phyloP scores from a whole-genome alignment of 2,329 filamentous ascomycete species.

The Herpotrichia juniperi region DNA sequence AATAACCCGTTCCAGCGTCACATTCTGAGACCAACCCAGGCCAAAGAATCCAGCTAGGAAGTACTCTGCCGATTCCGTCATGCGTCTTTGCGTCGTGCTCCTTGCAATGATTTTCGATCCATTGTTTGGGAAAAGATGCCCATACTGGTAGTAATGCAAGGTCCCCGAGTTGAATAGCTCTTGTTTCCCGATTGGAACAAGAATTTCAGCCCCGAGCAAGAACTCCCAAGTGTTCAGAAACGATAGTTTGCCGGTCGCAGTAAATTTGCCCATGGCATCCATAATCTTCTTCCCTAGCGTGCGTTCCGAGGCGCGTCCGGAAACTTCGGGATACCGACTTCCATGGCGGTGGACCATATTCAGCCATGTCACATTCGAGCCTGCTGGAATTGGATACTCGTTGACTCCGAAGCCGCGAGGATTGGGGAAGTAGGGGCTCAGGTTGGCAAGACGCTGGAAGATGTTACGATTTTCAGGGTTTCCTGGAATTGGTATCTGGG shows the following conservation, averaged over 20 bases:
- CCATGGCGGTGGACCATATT: slow-evolving; percentile 78
- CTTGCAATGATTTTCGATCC: slow-evolving; percentile 74
- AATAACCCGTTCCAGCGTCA: slow-evolving; percentile 74
- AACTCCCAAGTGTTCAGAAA: slow-evolving; percentile 76
- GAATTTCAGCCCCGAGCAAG: slow-evolving; percentile 71
- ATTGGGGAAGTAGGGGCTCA: slow-evolving; percentile 73
- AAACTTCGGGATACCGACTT: slow-evolving; percentile 71
- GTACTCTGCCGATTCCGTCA: slow-evolving; percentile 78
- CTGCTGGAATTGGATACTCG: slow-evolving; percentile 71
- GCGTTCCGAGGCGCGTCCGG: slow-evolving; percentile 59
- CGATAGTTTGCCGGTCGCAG: slow-evolving; percentile 63
- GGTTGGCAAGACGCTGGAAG: slow-evolving; percentile 72
- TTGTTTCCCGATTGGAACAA: slow-evolving; percentile 74
- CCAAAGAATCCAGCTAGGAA: slow-evolving; percentile 82
- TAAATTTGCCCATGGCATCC: slow-evolving; percentile 60
- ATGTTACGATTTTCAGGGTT: slow-evolving; percentile 66
- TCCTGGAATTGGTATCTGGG: slow-evolving; percentile 69
- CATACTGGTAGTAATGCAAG: slow-evolving; percentile 75
- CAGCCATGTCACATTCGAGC: slow-evolving; percentile 72
- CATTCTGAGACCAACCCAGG: slow-evolving; percentile 74
- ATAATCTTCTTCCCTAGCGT: slow-evolving; percentile 64
- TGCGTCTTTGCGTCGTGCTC: slow-evolving; percentile 77
- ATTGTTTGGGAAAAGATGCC: slow-evolving; percentile 70
- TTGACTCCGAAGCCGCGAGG: slow-evolving; percentile 73
- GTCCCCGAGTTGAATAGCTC: slow-evolving; percentile 75